Conservation (phyloP, 768 basidiomycete genomes). For the Tylopilus balloui region DNA sequence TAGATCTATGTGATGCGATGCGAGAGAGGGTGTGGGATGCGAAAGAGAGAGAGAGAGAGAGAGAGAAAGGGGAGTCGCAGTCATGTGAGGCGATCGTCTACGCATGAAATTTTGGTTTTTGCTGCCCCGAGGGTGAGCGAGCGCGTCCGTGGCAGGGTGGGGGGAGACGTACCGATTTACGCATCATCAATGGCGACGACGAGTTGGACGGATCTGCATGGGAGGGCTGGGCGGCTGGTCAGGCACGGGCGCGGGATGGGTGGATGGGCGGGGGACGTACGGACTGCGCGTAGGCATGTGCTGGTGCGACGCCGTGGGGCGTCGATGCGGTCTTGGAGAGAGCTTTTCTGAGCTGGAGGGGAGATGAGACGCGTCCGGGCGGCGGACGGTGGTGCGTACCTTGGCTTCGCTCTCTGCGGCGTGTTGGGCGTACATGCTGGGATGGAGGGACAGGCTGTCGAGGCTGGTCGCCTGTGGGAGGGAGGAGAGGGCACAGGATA, state of each 20-base stretch:
- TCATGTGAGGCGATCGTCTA: constrained; percentile 13
- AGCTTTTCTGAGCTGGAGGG: constrained; percentile 54
- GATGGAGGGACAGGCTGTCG: constrained; percentile 60
- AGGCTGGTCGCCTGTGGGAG: constrained; percentile 72
- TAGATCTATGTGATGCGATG: constrained; percentile 30
- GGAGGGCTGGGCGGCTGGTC: constrained; percentile 30
- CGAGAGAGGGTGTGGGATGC: neutral
- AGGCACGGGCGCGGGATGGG: neutral
- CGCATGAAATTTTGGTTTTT: constrained; percentile 36
- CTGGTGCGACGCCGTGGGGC: constrained; percentile 32
- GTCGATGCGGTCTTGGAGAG: constrained; percentile 47
- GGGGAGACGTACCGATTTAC: constrained; percentile 40
- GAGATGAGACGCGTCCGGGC: constrained; percentile 7
- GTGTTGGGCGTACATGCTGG: constrained; percentile 62
- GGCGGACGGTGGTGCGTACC: constrained; percentile 35
- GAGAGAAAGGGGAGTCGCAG: constrained; percentile 14
- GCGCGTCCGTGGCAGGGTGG: neutral
- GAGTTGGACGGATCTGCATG: constrained; percentile 35
- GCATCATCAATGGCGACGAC: constrained; percentile 54
- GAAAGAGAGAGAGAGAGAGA: neutral
- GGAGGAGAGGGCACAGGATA: constrained; percentile 62
- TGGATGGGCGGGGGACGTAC: constrained; percentile 26
- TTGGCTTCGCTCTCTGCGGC: constrained; percentile 74
- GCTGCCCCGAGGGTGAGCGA: constrained; percentile 8
- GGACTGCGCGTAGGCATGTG: constrained; percentile 34